Evolutionary conservation across 73 alveolate genomes (phyloP).

Genomic region (Stentor roeselii): DNA sequence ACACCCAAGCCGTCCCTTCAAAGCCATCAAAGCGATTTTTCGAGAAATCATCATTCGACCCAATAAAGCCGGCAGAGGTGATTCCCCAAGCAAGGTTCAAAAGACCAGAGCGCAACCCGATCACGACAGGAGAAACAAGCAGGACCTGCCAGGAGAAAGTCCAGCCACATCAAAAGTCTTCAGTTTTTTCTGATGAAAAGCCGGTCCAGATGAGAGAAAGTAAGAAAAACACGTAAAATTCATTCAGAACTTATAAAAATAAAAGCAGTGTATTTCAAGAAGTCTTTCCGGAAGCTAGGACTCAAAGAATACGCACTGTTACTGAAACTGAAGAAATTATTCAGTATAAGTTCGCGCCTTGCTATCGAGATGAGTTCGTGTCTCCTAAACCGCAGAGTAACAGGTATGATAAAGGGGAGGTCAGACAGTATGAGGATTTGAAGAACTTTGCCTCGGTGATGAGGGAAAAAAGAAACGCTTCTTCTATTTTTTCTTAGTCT

Average conservation of each 20-base stretch:
- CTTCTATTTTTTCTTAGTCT: background rate
- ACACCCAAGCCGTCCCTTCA: background rate
- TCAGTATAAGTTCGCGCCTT: constrained; percentile 15
- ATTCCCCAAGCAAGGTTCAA: background rate
- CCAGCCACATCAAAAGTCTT: background rate
- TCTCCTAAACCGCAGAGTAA: background rate
- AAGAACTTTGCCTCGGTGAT: background rate
- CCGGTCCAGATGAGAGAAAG: background rate
- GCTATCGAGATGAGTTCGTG: background rate
- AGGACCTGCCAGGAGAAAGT: background rate
- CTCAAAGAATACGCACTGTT: background rate
- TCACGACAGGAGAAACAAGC: background rate
- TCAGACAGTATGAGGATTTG: background rate
- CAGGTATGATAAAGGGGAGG: background rate
- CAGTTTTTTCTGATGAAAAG: background rate
- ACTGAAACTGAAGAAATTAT: background rate
- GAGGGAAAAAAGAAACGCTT: constrained; percentile 1
- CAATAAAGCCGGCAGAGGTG: background rate
- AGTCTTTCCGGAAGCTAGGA: background rate
- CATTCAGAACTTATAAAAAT: background rate
- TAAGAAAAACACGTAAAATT: background rate
- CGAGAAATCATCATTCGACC: background rate
- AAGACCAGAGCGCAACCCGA: constrained; percentile 4
- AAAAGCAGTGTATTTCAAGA: background rate
- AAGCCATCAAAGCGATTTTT: background rate